Percentiles rank a stretch among this genome's conserved stretches.
phyloP scores from a whole-genome alignment of 257 asterid species.

The Ehretia macrophylla region DNA sequence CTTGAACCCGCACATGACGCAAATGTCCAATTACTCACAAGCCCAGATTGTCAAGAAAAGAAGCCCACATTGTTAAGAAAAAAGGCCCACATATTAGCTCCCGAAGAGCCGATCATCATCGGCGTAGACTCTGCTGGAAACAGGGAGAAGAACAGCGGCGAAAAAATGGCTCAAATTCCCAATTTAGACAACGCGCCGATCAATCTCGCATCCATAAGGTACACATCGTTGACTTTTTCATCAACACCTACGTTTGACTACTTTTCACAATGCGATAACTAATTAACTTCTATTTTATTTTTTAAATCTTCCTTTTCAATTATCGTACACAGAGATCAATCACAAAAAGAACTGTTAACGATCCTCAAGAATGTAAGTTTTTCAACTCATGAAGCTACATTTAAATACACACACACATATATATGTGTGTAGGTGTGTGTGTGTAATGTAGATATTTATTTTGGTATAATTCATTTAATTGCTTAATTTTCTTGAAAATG shows the following conservation, averaged over 20 bases:
- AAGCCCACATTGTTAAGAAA: too few relatives aligned
- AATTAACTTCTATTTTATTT: constrained; percentile 3
- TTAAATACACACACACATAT: too few relatives aligned
- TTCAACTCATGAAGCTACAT: background rate
- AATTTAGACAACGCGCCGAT: constrained; percentile 85
- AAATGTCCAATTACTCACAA: too few relatives aligned
- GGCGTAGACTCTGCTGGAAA: background rate
- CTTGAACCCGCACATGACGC: too few relatives aligned
- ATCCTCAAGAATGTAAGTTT: constrained; percentile 73
- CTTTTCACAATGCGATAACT: background rate
- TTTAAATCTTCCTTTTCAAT: constrained; percentile 4
- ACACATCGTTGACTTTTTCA: background rate
- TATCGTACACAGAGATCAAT: constrained; percentile 50
- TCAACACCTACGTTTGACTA: background rate
- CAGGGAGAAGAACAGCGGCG: constrained; percentile 9
- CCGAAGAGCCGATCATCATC: background rate
- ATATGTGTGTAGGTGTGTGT: too few relatives aligned
- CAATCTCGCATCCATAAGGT: constrained; percentile 72
- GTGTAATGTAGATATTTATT: background rate
- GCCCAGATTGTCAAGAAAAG: too few relatives aligned
- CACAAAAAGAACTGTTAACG: constrained; percentile 66
- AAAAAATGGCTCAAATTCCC: constrained; percentile 80
- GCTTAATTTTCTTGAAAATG: constrained; percentile 5
- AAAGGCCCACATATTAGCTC: background rate
- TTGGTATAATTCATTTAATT: background rate